These are phyloP conservation scores for Tetrahymena borealis DNA, from an alignment of 73 alveolate genomes.

Conservation along the genomic window DNA sequence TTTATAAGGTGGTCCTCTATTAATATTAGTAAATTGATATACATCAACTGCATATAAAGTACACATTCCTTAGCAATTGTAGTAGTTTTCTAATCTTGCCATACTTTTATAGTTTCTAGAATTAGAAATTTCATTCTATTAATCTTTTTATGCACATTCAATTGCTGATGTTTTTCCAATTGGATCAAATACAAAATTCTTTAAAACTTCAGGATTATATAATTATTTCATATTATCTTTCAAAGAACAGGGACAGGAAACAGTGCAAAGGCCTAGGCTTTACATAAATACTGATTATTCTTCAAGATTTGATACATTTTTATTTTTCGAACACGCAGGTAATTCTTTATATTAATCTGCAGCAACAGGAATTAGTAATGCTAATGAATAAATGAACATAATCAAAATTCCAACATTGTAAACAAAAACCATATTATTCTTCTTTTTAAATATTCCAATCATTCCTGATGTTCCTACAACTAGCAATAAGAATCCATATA, in stretches of 20 bases:
- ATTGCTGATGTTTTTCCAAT: not conserved
- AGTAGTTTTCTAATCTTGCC: not conserved
- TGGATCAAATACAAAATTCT: not conserved
- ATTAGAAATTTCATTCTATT: not conserved
- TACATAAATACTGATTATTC: not conserved
- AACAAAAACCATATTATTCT: not conserved
- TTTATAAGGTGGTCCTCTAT: not conserved
- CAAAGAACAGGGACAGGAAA: not conserved
- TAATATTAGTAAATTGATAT: not conserved
- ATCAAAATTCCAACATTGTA: not conserved
- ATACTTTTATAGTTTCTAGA: not conserved
- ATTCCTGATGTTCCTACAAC: not conserved
- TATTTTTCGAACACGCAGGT: not conserved
- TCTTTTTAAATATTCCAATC: not conserved
- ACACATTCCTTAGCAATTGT: not conserved
- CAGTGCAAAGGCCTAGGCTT: not conserved
- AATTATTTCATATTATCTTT: not conserved
- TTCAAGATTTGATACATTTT: not conserved
- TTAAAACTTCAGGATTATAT: not conserved
- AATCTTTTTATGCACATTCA: not conserved
- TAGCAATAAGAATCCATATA: not conserved
- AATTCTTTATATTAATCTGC: not conserved
- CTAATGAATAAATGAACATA: not conserved
- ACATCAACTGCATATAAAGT: not conserved
- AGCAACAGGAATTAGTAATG: not conserved